Evolutionary conservation across 345 rosid genomes (phyloP).

Genomic region (Lumnitzera littorea): DNA sequence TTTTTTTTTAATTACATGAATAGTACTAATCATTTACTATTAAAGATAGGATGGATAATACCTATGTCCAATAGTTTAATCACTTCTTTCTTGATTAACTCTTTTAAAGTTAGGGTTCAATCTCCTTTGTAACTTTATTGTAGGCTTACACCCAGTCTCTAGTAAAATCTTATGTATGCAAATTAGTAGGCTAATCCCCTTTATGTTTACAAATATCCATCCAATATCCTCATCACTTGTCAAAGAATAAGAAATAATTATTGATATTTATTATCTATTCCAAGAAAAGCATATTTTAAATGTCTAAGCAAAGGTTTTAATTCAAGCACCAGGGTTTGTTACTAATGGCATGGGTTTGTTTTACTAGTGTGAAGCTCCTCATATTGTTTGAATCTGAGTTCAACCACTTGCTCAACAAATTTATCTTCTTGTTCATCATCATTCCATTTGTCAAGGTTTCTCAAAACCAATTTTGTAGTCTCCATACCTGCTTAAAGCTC

Average conservation of each 20-base stretch:
- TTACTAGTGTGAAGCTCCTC: background rate
- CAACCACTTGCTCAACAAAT: background rate
- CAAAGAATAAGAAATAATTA: background rate
- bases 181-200: background rate
- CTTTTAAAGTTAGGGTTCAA: background rate
- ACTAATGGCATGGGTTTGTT: background rate
- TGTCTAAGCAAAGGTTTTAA: background rate
- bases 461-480: too few relatives aligned
- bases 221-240: background rate
- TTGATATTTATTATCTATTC: background rate
- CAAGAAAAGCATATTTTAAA: background rate
- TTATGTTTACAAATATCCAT: background rate
- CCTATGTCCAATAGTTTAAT: background rate
- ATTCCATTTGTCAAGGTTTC: too few relatives aligned
- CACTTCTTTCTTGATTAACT: background rate
- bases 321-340: background rate
- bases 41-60: background rate
- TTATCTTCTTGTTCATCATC: background rate
- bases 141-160: background rate
- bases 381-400: background rate
- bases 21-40: background rate
- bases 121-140: background rate
- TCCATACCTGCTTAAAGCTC: background rate
- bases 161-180: background rate
- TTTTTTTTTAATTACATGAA: background rate